Evolutionary conservation across 2,329 filamentous ascomycete species (phyloP).

Genomic region (Nigrograna mackinnonii): DNA sequence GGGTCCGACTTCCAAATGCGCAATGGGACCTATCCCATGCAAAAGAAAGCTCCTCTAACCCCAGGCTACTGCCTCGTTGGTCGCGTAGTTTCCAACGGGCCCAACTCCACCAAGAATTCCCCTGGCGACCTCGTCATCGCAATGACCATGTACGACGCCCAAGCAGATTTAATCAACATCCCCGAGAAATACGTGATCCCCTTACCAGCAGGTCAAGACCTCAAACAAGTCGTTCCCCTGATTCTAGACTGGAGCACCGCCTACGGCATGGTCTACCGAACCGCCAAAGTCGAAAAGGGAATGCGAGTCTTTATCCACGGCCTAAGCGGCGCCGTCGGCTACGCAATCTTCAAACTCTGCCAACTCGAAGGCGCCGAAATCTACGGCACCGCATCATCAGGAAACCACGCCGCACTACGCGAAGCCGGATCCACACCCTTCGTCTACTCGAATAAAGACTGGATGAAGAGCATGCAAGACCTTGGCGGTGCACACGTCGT

Average conservation of each 20-base stretch:
- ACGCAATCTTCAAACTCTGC: constrained; percentile 47
- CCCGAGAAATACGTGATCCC: constrained; percentile 51
- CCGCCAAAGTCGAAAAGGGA: constrained; percentile 46
- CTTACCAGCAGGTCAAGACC: constrained; percentile 47
- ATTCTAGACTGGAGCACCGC: constrained; percentile 50
- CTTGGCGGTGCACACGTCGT: constrained; percentile 53
- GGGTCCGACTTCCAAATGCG: constrained; percentile 57
- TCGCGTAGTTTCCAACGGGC: constrained; percentile 43
- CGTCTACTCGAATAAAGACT: constrained; percentile 54
- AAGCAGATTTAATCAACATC: constrained; percentile 52
- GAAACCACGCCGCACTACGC: constrained; percentile 49
- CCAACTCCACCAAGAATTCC: constrained; percentile 29
- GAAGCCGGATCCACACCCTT: constrained; percentile 48
- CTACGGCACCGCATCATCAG: constrained; percentile 53
- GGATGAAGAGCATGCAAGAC: constrained; percentile 51
- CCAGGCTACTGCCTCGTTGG: constrained; percentile 56
- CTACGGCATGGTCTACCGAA: constrained; percentile 32
- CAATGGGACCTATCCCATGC: constrained; percentile 51
- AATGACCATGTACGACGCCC: constrained; percentile 32
- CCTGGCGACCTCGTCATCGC: constrained; percentile 28
- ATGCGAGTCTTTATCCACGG: constrained; percentile 57
- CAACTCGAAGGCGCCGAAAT: constrained; percentile 50
- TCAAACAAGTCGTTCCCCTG: constrained; percentile 46
- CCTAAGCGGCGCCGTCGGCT: constrained; percentile 55
- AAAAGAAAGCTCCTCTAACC: constrained; percentile 51